Conservation (phyloP, 306 rosid species). For the Cucurbita pepo region DNA sequence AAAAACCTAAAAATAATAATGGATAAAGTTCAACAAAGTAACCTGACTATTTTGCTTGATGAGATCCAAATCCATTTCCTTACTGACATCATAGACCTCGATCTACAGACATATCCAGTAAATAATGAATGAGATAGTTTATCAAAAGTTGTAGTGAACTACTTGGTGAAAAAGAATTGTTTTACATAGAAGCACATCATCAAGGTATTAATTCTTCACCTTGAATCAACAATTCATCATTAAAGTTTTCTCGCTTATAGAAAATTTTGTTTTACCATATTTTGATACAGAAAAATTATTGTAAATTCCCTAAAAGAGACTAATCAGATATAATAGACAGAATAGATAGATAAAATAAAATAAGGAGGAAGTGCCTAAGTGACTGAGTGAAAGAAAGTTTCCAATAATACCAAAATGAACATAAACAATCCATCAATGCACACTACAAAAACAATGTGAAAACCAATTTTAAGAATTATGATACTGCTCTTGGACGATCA, state of each 20-base stretch:
- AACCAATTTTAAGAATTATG: not conserved
- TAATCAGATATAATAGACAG: not conserved
- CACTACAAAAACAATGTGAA: not conserved
- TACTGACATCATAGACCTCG: constrained; percentile 96
- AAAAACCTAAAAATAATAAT: not conserved
- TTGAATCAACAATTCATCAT: not conserved
- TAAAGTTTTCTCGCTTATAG: not conserved
- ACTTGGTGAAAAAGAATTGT: not conserved
- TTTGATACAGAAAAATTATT: not conserved
- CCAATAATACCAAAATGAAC: not conserved
- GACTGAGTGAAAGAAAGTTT: not conserved
- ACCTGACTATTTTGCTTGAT: constrained; percentile 98
- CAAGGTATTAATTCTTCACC: not conserved
- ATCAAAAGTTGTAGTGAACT: not conserved
- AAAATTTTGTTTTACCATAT: not conserved
- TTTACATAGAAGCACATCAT: not conserved
- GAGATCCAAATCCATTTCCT: constrained; percentile 98
- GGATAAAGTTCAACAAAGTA: constrained; percentile 11
- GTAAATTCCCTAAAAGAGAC: not conserved
- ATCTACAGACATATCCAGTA: constrained; percentile 26
- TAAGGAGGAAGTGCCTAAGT: not conserved
- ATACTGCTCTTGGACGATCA: not conserved
- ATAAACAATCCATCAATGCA: not conserved
- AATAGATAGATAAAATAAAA: not conserved
- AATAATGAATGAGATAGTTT: not conserved